Percentiles rank a stretch among this genome's conserved stretches.
phyloP scores from a whole-genome alignment of 805 yeast genomes.

The Yarrowia bubula region DNA sequence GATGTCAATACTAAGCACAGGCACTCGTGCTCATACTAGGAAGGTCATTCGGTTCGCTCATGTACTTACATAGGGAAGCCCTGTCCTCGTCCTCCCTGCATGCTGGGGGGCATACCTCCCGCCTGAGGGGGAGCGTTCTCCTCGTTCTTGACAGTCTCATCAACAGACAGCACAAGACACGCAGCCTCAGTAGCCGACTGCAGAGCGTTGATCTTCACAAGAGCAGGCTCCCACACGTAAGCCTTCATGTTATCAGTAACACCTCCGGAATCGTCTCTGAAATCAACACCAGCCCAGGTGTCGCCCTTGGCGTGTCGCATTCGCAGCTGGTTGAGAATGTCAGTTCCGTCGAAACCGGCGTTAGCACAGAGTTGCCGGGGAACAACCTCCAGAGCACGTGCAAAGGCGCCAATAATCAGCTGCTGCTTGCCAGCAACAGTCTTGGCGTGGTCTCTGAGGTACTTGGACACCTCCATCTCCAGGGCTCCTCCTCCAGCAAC shows the following conservation, averaged over 20 bases:
- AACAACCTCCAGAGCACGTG: conserved; percentile 89
- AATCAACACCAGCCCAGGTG: conserved; percentile 88
- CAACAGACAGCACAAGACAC: conserved; percentile 86
- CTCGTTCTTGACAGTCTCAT: conserved; percentile 67
- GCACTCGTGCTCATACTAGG: no score
- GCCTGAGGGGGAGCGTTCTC: conserved; percentile 42
- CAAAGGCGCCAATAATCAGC: conserved; percentile 85
- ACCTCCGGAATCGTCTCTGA: conserved; percentile 44
- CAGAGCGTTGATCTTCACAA: conserved; percentile 90
- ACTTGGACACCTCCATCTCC: conserved; percentile 93
- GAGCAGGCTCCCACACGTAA: conserved; percentile 97
- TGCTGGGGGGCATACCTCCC: conserved; percentile 34
- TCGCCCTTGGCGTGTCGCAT: conserved; percentile 95
- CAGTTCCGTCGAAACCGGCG: conserved; percentile 99
- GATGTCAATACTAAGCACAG: no score
- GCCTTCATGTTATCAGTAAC: conserved; percentile 72
- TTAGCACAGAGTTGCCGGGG: conserved; percentile 98
- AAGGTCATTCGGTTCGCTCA: not conserved
- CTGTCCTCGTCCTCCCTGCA: conserved; percentile 32
- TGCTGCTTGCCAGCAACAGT: conserved; percentile 96
- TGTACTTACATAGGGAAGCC: conserved; percentile 27
- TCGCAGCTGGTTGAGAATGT: conserved; percentile 82
- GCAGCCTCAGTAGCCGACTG: conserved; percentile 98
- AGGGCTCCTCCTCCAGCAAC: conserved; percentile 99
- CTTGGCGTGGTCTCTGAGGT: conserved; percentile 80